Base-by-base conservation (phyloP, 495 filamentous ascomycete genomes). In the Tetracladium setigerum region DNA sequence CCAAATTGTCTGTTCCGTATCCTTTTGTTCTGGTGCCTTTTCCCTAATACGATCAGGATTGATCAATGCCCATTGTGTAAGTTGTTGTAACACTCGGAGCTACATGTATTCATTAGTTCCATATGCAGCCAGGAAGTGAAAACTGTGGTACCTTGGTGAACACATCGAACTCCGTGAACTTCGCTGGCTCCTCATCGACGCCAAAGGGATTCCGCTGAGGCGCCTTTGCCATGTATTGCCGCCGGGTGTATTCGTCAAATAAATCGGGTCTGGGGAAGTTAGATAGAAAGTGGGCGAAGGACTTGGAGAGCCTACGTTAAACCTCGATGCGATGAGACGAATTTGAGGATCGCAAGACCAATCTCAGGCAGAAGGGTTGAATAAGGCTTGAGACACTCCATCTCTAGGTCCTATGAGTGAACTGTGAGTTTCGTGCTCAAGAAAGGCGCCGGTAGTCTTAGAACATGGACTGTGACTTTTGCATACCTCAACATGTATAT, bases 171-270 rank as follows among this genome's bases (percentile, higher is more conserved):
- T 90, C 78, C 36, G 73, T 64, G 59, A 96, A 95, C 44, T 74
- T 83, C 2, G 71, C 69, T 0, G 89, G 81, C 8, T 66, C 63
- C 58, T 94, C 88, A 4, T 83, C 86, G 15, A 77, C 72, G 9
- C 91, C 90, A 57, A 95, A 97, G 2, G 91, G 91, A 56, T 97
- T 96, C 19, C 78, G 72, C 11, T 77, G 53, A 22, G 88, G 83
- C 3, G 87, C 85, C 68, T 89, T 95, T 22, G 81, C 81, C 54
- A 86, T 67, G 66, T 88, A 98, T 65, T 96, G 91, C 43, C 88
- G 81, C 53, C 88, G 81, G 38, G 91, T 87, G 51, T 96, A 95
- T 61, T 97, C 89, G 61, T 97, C 89, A 54, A 97, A 97, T 38
- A 91, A 79, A 7, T 90, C 90, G 18, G 73, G 81, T 2, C 90